Conservation (phyloP, 352 stramenopile species). For the Pythium angustatum region DNA sequence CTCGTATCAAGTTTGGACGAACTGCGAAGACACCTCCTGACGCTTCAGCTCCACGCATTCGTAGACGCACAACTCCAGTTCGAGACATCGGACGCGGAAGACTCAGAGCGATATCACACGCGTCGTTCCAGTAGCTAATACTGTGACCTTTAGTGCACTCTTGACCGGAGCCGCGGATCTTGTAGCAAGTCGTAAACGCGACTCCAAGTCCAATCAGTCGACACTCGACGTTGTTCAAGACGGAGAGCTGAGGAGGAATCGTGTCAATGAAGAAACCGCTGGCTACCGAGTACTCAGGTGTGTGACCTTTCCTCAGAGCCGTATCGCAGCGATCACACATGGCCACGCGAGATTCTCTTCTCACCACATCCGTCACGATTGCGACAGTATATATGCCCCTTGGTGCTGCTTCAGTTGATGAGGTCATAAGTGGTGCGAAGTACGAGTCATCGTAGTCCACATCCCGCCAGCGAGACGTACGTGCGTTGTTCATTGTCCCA, state of each 20-base stretch:
- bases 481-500: too few species aligned
- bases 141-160: slow-evolving; percentile 2
- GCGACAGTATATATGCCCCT: too few species aligned
- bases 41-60: too few species aligned
- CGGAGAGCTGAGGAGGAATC: background rate
- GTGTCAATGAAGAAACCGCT: background rate
- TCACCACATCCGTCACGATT: too few species aligned
- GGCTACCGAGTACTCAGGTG: background rate
- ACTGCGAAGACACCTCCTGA: background rate
- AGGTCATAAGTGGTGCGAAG: too few species aligned
- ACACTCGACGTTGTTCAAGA: background rate
- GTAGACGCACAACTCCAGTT: background rate
- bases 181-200: slow-evolving; percentile 16
- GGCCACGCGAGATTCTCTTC: background rate
- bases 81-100: slow-evolving; percentile 4
- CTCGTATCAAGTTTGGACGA: slow-evolving; percentile 3
- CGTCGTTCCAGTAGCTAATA: slow-evolving; percentile 15
- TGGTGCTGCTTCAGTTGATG: too few species aligned
- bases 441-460: too few species aligned
- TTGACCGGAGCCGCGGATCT: slow-evolving; percentile 1
- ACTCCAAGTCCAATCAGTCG: slow-evolving; percentile 9
- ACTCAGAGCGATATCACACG: slow-evolving; percentile 1
- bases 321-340: background rate
- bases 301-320: background rate
- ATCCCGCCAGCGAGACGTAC: too few species aligned